Percentiles rank a stretch among this genome's conserved stretches.
These are phyloP conservation scores for Byssochlamys sp. DNA, from an alignment of 2,329 filamentous ascomycete genomes.

Conservation along the genomic window DNA sequence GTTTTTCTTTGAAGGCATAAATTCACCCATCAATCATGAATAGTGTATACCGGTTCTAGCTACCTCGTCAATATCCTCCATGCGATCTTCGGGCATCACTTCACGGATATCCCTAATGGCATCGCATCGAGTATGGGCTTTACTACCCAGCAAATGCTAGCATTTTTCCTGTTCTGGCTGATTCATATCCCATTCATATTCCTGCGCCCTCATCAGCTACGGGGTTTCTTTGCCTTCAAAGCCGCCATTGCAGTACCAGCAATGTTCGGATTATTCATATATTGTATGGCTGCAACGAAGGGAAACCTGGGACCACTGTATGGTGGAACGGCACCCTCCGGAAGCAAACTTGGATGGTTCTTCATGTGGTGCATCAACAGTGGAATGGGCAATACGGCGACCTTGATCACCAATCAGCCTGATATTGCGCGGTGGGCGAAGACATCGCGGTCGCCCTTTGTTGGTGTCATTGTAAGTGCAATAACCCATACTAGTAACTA, in stretches of 20 bases:
- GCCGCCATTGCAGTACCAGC: constrained; percentile 30
- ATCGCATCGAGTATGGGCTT: constrained; percentile 24
- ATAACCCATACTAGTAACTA: not conserved
- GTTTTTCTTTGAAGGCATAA: constrained; percentile 1
- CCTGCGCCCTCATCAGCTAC: constrained; percentile 37
- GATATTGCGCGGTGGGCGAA: constrained; percentile 34
- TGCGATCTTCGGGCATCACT: constrained; percentile 25
- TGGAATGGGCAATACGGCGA: constrained; percentile 30
- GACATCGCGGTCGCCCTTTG: constrained; percentile 15
- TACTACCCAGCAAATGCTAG: constrained; percentile 25
- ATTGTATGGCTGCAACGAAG: constrained; percentile 32
- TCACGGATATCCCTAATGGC: constrained; percentile 23
- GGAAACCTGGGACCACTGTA: constrained; percentile 22
- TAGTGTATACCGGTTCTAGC: constrained; percentile 11
- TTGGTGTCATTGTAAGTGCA: constrained; percentile 33
- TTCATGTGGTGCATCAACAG: constrained; percentile 33
- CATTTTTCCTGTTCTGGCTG: constrained; percentile 32
- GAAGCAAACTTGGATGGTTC: constrained; percentile 20
- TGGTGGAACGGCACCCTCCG: constrained; percentile 5
- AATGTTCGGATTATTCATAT: constrained; percentile 31
- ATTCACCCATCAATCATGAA: not conserved
- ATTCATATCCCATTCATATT: constrained; percentile 35
- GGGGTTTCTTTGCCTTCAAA: constrained; percentile 40
- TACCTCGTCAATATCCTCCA: constrained; percentile 15
- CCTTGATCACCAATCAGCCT: constrained; percentile 35